These are phyloP conservation scores for Diplogelasinospora grovesii DNA, from an alignment of 495 filamentous ascomycete species.

Conservation along the genomic window DNA sequence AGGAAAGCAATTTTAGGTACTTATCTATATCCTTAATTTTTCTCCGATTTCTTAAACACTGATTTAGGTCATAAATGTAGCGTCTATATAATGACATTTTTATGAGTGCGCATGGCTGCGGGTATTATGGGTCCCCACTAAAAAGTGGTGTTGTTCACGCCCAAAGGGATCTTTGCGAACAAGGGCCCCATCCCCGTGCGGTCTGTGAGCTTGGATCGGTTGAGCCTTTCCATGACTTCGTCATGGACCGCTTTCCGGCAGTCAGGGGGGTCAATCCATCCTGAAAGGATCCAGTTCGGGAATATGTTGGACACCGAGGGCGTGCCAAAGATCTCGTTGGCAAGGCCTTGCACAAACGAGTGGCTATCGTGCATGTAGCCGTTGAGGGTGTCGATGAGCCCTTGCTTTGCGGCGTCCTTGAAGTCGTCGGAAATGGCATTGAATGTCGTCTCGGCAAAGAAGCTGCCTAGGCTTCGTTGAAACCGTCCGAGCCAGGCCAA, in stretches of 20 bases:
- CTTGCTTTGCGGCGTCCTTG: neutral
- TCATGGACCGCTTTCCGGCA: neutral
- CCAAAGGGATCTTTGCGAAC: neutral
- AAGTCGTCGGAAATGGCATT: neutral
- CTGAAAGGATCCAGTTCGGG: neutral
- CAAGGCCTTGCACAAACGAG: neutral
- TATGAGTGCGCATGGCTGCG: too few relatives aligned
- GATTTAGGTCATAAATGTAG: too few relatives aligned
- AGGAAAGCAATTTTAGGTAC: too few relatives aligned
- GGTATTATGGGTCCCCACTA: too few relatives aligned
- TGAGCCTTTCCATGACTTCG: neutral
- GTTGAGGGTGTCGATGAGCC: neutral
- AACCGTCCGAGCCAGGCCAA: neutral
- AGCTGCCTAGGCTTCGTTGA: neutral
- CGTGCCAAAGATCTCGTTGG: neutral
- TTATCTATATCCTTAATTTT: too few relatives aligned
- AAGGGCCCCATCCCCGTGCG: neutral
- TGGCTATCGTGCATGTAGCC: neutral
- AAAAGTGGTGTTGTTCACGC: neutral
- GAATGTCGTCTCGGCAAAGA: neutral
- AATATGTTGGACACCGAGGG: neutral
- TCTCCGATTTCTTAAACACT: too few relatives aligned
- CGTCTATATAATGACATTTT: too few relatives aligned
- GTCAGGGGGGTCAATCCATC: neutral
- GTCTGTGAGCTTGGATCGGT: neutral